A percentile compares a stretch with the other conserved stretches of the same genome.
Evolutionary conservation across 148 eudicot genomes (phyloP).

Genomic region (Chenopodium album): DNA sequence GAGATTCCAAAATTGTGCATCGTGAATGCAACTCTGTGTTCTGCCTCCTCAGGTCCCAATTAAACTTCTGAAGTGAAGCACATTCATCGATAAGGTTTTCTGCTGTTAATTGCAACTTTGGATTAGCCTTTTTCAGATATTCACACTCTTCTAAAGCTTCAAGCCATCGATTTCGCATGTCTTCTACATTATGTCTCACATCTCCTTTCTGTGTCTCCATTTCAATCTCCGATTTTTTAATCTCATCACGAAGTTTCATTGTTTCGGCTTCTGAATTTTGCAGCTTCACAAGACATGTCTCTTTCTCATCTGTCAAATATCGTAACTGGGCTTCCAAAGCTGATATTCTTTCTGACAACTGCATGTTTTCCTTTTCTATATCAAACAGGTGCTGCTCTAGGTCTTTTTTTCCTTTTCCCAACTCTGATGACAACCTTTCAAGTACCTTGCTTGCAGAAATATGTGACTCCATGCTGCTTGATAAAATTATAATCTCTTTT

Average conservation of each 20-base stretch:
- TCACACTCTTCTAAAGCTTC: slow-evolving; percentile 67
- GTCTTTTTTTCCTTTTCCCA: slow-evolving; percentile 52
- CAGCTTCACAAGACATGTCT: slow-evolving; percentile 48
- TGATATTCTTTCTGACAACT: slow-evolving; percentile 51
- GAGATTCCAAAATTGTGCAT: slow-evolving; percentile 44
- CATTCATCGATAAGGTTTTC: slow-evolving; percentile 56
- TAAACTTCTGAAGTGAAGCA: slow-evolving; percentile 49
- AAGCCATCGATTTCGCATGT: slow-evolving; percentile 43
- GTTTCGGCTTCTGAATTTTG: slow-evolving; percentile 44
- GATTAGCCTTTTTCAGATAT: slow-evolving; percentile 53
- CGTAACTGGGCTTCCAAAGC: slow-evolving; percentile 59
- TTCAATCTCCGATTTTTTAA: slow-evolving; percentile 42
- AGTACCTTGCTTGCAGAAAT: slow-evolving; percentile 50
- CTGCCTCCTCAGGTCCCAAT: slow-evolving; percentile 56
- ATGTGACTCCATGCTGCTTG: slow-evolving; percentile 42
- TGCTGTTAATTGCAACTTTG: slow-evolving; percentile 50
- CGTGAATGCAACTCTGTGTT: slow-evolving; percentile 47
- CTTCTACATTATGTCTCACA: slow-evolving; percentile 45
- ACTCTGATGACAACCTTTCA: slow-evolving; percentile 44
- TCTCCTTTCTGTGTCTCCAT: slow-evolving; percentile 44
- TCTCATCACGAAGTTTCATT: slow-evolving; percentile 53
- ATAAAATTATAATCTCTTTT: slow-evolving; percentile 40
- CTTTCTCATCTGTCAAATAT: slow-evolving; percentile 51
- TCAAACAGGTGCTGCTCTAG: slow-evolving; percentile 45
- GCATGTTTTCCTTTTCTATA: slow-evolving; percentile 59